These are phyloP conservation scores for Naganishia liquefaciens DNA, from an alignment of 1,284 basidiomycete species.

Conservation along the genomic window DNA sequence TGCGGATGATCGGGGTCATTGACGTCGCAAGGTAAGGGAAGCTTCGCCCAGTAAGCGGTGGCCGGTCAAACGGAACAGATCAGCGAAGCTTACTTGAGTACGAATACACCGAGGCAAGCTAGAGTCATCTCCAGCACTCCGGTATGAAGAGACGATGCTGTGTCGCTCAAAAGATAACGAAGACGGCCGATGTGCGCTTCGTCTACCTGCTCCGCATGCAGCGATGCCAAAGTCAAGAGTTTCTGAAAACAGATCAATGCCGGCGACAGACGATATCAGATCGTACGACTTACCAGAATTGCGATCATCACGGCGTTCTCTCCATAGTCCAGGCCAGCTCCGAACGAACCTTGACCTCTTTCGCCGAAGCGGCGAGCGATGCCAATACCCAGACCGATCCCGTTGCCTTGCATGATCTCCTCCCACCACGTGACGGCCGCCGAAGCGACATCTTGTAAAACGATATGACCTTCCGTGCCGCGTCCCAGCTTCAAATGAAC, in stretches of 20 bases:
- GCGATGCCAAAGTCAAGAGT: conserved; percentile 79
- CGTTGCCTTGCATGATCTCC: conserved; percentile 40
- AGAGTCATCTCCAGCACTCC: conserved; percentile 48
- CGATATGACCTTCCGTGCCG: conserved; percentile 32
- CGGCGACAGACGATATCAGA: too few species aligned
- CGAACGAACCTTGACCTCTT: conserved; percentile 12
- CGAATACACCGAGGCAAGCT: conserved; percentile 54
- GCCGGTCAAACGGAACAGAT: background rate
- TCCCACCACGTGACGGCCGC: conserved; percentile 45
- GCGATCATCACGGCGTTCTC: conserved; percentile 48
- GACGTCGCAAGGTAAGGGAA: conserved; percentile 75
- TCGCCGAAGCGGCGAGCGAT: conserved; percentile 24
- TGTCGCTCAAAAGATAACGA: conserved; percentile 74
- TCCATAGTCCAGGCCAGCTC: conserved; percentile 42
- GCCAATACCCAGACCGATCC: conserved; percentile 34
- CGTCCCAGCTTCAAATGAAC: conserved; percentile 20
- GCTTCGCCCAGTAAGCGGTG: conserved; percentile 53
- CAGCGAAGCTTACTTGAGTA: conserved; percentile 66
- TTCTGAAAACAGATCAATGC: conserved; percentile 60
- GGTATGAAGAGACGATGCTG: conserved; percentile 75
- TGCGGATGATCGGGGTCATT: conserved; percentile 78
- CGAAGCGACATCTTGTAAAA: conserved; percentile 36
- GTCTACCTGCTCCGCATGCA: conserved; percentile 71
- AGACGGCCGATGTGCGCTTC: conserved; percentile 69
- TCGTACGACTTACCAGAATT: conserved; percentile 39